phyloP scores from a whole-genome alignment of 1,284 basidiomycete species.

The Cryptococcus wingfieldii region DNA sequence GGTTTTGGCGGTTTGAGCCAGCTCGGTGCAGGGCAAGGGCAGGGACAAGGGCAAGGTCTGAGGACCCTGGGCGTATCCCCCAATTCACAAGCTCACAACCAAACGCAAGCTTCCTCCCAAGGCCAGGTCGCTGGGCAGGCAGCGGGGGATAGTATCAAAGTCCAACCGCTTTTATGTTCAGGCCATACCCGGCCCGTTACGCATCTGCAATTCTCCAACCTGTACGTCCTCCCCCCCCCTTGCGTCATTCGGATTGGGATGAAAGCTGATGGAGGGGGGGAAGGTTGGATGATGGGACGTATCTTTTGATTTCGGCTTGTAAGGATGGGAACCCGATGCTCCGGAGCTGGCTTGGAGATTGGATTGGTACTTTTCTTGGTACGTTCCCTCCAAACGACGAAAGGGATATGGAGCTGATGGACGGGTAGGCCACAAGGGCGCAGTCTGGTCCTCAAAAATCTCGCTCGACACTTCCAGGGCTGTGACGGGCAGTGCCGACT shows the following conservation, averaged over 20 bases:
- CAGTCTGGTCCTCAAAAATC: slow-evolving; percentile 95
- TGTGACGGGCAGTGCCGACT: slow-evolving; percentile 92
- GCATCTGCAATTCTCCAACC: slow-evolving; percentile 81
- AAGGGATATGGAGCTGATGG: not conserved
- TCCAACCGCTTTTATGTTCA: slow-evolving; percentile 53
- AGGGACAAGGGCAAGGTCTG: no score
- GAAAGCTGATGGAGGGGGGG: slow-evolving; percentile 38
- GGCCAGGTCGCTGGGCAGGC: not conserved
- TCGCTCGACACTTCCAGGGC: slow-evolving; percentile 80
- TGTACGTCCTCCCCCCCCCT: slow-evolving; percentile 28
- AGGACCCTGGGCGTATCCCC: no score
- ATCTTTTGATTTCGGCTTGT: slow-evolving; percentile 85
- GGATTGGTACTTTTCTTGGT: slow-evolving; percentile 95
- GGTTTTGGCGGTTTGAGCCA: no score
- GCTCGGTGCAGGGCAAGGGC: no score
- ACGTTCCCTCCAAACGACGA: slow-evolving; percentile 10
- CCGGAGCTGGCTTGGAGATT: slow-evolving; percentile 94
- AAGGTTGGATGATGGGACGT: slow-evolving; percentile 66
- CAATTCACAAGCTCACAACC: no score
- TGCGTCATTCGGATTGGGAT: not conserved
- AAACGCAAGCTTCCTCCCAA: no score
- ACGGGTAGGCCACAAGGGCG: slow-evolving; percentile 79
- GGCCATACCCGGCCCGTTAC: slow-evolving; percentile 73
- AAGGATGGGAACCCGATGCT: slow-evolving; percentile 97
- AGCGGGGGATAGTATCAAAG: slow-evolving; percentile 28